phyloP scores from a whole-genome alignment of 2,329 filamentous ascomycete species.

The Neocucurbitaria cava region DNA sequence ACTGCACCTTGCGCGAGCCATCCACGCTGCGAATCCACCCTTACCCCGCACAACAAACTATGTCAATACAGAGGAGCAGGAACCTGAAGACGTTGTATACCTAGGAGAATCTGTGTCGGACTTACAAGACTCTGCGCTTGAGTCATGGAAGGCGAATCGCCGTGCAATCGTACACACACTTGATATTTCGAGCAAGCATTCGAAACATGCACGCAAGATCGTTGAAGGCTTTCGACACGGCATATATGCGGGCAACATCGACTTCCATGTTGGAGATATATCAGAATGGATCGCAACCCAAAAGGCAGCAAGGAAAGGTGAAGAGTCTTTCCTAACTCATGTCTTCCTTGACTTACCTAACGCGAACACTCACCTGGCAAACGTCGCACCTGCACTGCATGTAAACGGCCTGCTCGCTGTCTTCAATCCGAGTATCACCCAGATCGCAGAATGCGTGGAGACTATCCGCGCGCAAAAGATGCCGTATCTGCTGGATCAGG shows the following conservation, averaged over 20 bases:
- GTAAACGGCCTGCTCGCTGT: conserved; percentile 70
- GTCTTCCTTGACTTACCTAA: conserved; percentile 77
- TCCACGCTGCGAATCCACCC: conserved; percentile 74
- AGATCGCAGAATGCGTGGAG: conserved; percentile 71
- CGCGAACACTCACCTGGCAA: conserved; percentile 61
- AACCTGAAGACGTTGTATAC: conserved; percentile 39
- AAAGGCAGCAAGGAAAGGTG: conserved; percentile 26
- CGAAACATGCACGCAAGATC: conserved; percentile 68
- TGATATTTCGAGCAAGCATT: conserved; percentile 69
- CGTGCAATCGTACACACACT: conserved; percentile 77
- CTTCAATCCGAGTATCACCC: conserved; percentile 80
- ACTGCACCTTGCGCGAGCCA: conserved; percentile 74
- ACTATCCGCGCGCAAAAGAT: conserved; percentile 61
- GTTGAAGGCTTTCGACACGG: conserved; percentile 72
- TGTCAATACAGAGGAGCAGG: conserved; percentile 19
- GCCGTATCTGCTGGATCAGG: conserved; percentile 64
- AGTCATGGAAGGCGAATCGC: conserved; percentile 56
- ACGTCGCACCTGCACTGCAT: conserved; percentile 65
- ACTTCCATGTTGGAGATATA: conserved; percentile 75
- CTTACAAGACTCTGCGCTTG: conserved; percentile 33
- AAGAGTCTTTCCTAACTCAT: conserved; percentile 71
- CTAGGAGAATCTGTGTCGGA: conserved; percentile 43
- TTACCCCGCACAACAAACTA: conserved; percentile 47
- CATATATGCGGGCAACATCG: conserved; percentile 72
- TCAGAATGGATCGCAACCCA: conserved; percentile 67